Evolutionary conservation across 495 filamentous ascomycete species (phyloP), one percentile per base, ranked within the genome.

Genomic region (Pyrenopolyporus hunteri): DNA sequence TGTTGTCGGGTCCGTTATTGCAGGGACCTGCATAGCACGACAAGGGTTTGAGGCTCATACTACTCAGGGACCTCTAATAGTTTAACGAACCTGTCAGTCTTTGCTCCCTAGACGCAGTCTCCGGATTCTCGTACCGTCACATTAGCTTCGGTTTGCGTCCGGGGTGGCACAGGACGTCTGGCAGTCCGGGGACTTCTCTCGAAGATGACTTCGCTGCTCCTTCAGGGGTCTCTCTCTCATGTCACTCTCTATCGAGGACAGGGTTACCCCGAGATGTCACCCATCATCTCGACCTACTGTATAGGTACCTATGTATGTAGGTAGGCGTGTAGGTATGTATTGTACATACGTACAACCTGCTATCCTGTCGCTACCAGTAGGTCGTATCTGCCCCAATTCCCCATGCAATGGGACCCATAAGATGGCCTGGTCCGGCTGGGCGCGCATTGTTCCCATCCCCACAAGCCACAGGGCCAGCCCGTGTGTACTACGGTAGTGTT

Each of bases 141-240:
- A 61, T 25, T 57, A 43, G 51, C 63, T 53, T 66, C 63, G 63
- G 63, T 49, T 66, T 33, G 39, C 47, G 61, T 44, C 63, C 57
- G 63, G 57, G 51, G 57, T 37, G 17, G 46, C 56, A 31, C 26
- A 52, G 46, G 59, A 32, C 46, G 13, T 57, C 45, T 48, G 51
- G 39, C 56, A 37, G 56, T 42, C 62, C 20, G 42, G 28, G 35
- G 22, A 26, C 39, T 31, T 2, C 19, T n/a, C n/a, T n/a, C n/a
- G n/a, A 45, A 25, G 26, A 17, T 10, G 16, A 2, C 37, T 6
- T 29, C 46, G 35, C 44, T 33, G 23, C 40, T 43, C 22, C 28
- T 11, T 20, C 32, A 20, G 22, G 29, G 37, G 13, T 31, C 11
- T 7, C 9, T 31, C 11, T 7, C 9, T 39, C 40, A 26, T 46